Base-by-base conservation (phyloP, 768 basidiomycete genomes). In the Imleria badia region DNA sequence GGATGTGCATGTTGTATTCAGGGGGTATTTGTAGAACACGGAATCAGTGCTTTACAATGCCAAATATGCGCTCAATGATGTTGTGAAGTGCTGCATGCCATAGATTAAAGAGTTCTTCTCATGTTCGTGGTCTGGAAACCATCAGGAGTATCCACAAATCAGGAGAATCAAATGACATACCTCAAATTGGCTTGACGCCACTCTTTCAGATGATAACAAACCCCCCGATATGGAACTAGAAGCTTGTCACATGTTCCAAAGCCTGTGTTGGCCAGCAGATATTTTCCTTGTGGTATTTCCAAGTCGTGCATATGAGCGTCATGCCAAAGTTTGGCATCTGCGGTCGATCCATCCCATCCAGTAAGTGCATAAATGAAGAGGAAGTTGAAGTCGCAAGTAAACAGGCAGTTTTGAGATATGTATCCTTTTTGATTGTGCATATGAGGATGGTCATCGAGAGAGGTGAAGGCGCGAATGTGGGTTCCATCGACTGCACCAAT, bases 261-360 rank as follows among this genome's bases (percentile, higher is more conserved):
- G 9, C 39, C 39, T 13, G 20, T 3, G 9, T 40, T 14, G 5
- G 13, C 34, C 3, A 35, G 34, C 4, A 35, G 34, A 10, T 40
- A 40, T 22, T 22, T 19, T 3, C n/a, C 39, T 22, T 10, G 11
- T 3, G 39, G 39, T 1, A 40, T 40, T 1, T 22, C 8, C 39
- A 40, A 22, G 20, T 22, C 20, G 6, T 6, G 5, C 11, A 9
- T 12, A 13, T 22, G 20, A 10, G 39, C 39, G 9, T 40, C 34
- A 3, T 22, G 2, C 10, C n/a, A 40, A 1, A 40, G 6, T 12
- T 11, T 9, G 10, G 66, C 59, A 68, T 78, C 74, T 4, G 75
- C 64, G 12, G 66, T 64, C 31, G 67, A 71, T 1, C 76, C 76
- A 43, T 80, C 76, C 71, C 73, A 78, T 2, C 76, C 74, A 53